phyloP scores from a whole-genome alignment of 2,329 filamentous ascomycete genomes.

The Calonectria leucothoes region DNA sequence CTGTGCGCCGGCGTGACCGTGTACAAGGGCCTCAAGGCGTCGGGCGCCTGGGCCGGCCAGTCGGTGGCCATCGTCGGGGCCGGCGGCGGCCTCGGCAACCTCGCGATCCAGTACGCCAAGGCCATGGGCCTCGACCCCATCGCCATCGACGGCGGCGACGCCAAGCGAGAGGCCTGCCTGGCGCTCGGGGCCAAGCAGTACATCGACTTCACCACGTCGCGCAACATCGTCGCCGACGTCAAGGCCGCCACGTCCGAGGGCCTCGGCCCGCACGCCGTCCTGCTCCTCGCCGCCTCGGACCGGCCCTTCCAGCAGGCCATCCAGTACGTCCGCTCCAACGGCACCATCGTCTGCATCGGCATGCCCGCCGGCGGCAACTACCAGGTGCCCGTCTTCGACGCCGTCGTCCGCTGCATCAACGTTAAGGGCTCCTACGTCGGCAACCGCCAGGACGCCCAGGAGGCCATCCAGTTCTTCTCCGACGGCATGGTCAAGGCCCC shows the following conservation, averaged over 20 bases:
- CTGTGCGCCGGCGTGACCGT: constrained; percentile 23
- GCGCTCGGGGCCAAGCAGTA: constrained; percentile 5
- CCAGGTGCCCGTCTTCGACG: constrained; percentile 19
- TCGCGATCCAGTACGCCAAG: constrained; percentile 23
- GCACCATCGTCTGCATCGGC: constrained; percentile 19
- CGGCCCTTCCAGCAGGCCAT: constrained; percentile 18
- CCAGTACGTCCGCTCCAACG: constrained; percentile 19
- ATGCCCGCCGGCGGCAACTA: constrained; percentile 20
- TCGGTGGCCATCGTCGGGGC: constrained; percentile 19
- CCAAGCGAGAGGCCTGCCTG: constrained; percentile 10
- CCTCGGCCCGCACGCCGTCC: constrained; percentile 13
- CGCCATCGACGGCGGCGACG: constrained; percentile 19
- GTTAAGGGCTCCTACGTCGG: constrained; percentile 19
- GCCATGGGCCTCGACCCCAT: constrained; percentile 19
- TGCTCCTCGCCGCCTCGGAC: constrained; percentile 17
- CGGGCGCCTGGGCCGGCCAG: background rate
- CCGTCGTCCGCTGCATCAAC: constrained; percentile 21
- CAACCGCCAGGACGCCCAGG: constrained; percentile 16
- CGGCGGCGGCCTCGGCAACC: constrained; percentile 15
- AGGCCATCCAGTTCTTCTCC: constrained; percentile 17
- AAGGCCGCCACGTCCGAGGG: constrained; percentile 10
- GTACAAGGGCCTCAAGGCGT: constrained; percentile 18
- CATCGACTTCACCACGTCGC: constrained; percentile 14
- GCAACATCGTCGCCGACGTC: constrained; percentile 15
- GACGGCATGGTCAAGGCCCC: constrained; percentile 16